Evolutionary conservation across 78 protist genomes (phyloP).

Genomic region (Goniomonas avonlea): DNA sequence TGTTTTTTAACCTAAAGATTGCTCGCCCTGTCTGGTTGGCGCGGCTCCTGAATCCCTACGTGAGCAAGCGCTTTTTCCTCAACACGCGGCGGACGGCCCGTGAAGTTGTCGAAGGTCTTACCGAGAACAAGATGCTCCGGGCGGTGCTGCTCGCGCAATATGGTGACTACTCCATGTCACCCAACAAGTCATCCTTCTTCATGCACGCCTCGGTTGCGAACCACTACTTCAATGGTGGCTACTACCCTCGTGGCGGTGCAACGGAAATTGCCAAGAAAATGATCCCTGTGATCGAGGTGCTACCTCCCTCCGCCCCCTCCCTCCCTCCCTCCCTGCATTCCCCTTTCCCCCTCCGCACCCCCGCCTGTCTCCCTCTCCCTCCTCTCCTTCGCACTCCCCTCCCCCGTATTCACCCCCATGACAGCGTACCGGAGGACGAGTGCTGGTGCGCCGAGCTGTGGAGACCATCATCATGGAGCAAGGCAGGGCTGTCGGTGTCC

Average conservation of each 20-base stretch:
- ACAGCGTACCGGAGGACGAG: slow-evolving; percentile 24
- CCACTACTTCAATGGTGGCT: slow-evolving; percentile 18
- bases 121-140: neutral
- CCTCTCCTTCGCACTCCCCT: too few relatives aligned
- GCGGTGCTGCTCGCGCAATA: neutral
- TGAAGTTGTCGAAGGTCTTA: neutral
- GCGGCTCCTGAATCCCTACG: neutral
- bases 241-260: slow-evolving; percentile 38
- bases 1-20: too few relatives aligned
- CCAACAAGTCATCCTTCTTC: neutral
- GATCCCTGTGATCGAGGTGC: slow-evolving; percentile 16
- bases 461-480: neutral
- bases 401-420: too few relatives aligned
- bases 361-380: too few relatives aligned
- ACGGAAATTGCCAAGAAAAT: neutral
- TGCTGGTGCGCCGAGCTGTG: slow-evolving; percentile 22
- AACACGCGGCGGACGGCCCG: neutral
- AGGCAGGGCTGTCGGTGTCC: slow-evolving; percentile 35
- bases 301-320: too few relatives aligned
- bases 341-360: too few relatives aligned
- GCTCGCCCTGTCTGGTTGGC: too few relatives aligned
- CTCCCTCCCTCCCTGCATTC: too few relatives aligned
- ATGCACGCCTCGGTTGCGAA: slow-evolving; percentile 4
- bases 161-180: slow-evolving; percentile 27
- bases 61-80: neutral